Percentiles rank a stretch among this genome's conserved stretches.
These are phyloP conservation scores for Euphorbia pulcherrima DNA, from an alignment of 345 rosid genomes.

Conservation along the genomic window DNA sequence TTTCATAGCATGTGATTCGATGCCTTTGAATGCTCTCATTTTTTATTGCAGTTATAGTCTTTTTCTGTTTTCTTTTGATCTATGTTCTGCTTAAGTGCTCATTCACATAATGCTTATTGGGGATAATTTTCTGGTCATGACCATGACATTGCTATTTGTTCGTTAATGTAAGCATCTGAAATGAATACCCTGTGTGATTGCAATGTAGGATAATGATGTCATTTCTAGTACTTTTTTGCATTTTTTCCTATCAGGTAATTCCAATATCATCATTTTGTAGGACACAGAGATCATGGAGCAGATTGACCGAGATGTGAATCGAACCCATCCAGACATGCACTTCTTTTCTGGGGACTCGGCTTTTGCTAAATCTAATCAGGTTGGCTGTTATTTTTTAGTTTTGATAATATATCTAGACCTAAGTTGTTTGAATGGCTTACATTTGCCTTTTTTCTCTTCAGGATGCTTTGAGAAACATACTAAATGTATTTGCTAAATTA, in stretches of 20 bases:
- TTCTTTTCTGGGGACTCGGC: slow-evolving; percentile 88
- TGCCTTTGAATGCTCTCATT: neutral
- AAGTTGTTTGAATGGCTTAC: slow-evolving; percentile 21
- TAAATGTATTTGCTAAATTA: slow-evolving; percentile 82
- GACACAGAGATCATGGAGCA: slow-evolving; percentile 88
- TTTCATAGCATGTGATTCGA: neutral
- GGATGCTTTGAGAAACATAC: slow-evolving; percentile 77
- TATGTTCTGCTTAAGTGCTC: neutral
- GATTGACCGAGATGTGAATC: slow-evolving; percentile 90
- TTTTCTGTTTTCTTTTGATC: neutral
- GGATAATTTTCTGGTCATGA: neutral
- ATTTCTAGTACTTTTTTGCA: neutral
- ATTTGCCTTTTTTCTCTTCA: slow-evolving; percentile 31
- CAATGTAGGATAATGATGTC: neutral
- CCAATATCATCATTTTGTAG: slow-evolving; percentile 37
- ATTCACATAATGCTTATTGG: neutral
- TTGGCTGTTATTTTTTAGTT: slow-evolving; percentile 18
- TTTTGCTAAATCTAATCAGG: slow-evolving; percentile 82
- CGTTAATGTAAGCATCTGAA: neutral
- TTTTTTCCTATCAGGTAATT: slow-evolving; percentile 14
- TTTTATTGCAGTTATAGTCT: neutral
- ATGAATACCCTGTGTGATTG: neutral
- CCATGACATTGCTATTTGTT: neutral
- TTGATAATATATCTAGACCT: slow-evolving; percentile 2
- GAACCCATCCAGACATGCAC: slow-evolving; percentile 95